A percentile compares a stretch with the other conserved stretches of the same genome.
These are phyloP conservation scores for Sclerotinia sclerotiorum DNA, from an alignment of 2,329 filamentous ascomycete genomes.

Conservation along the genomic window DNA sequence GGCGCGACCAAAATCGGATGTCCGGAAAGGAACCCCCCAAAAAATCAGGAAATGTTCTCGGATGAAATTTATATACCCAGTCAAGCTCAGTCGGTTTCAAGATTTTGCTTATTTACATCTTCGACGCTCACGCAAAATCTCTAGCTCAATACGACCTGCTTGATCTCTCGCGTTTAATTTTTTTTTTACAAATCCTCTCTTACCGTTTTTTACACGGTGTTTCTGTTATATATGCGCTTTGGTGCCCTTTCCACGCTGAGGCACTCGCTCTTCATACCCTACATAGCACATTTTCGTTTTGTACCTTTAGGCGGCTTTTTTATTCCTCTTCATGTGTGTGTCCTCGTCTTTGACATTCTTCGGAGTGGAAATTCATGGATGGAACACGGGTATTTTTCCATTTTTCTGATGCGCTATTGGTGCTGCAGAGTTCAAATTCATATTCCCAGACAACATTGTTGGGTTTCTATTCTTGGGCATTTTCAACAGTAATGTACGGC, in stretches of 20 bases:
- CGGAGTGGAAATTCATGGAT: neutral
- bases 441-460: neutral
- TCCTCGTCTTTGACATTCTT: neutral
- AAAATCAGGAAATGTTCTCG: neutral
- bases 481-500: slow-evolving; percentile 2
- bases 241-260: neutral
- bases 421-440: neutral
- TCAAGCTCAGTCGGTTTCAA: neutral
- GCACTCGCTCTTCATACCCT: slow-evolving; percentile 1
- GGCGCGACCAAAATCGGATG: neutral
- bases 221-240: neutral
- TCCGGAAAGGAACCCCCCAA: neutral
- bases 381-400: neutral
- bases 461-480: neutral
- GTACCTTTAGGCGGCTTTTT: neutral
- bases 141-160: neutral
- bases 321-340: neutral
- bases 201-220: neutral
- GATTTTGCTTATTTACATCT: slow-evolving; percentile 9
- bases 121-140: slow-evolving; percentile 21
- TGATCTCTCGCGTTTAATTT: slow-evolving; percentile 7
- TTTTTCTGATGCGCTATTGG: neutral
- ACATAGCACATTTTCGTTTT: slow-evolving; percentile 19
- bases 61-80: slow-evolving; percentile 22
- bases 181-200: neutral